Evolutionary conservation across 2,329 filamentous ascomycete genomes (phyloP), one percentile per base, ranked within the genome.

Genomic region (Clonostachys sp.): DNA sequence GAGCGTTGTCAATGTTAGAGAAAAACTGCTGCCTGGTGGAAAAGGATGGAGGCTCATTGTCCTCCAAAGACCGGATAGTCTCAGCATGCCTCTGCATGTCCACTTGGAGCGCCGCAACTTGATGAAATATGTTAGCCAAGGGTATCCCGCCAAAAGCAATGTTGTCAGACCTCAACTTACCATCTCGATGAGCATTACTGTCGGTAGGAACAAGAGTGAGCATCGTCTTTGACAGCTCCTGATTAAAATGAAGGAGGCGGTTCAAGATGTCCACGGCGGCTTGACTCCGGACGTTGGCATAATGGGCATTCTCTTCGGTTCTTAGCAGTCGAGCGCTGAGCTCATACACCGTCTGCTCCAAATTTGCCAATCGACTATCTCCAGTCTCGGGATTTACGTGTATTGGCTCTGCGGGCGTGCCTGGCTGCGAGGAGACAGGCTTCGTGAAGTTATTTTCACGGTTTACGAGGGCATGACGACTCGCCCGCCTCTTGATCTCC

Each of bases 401-500:
- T 67, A 91, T 86, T 10, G 89, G 80, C 61, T 96, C 91, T 20
- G 88, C 83, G 2, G 91, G 87, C n/a, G 89, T 89, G 13, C 89
- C 89, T 10, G 89, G 86, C 57, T 94, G 90, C 20, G 90, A 89
- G 14, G 79, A 75, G 45, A 81, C 78, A 39, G 86, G 75, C 62
- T 95, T 95, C 50, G 87, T 84, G 49, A 80, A 81, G 53, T 84
- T 87, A 68, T 94, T 96, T 13, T 97, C 94, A 56, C 92, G 83
- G 62, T 97, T 91, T 20, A 96, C 95, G 47, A 97, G 77, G 20
- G 92, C 87, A 70, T 97, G 94, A 51, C 94, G 81, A 35, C 92
- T 97, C 16, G 94, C 92, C 51, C 94, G 83, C 51, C 94, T 86
- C 68, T 96, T 96, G 68, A 99, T 99, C 62, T 99, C 94, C 41